Conservation (phyloP, 2,329 filamentous ascomycete species). For the Fusarium guadeloupense region DNA sequence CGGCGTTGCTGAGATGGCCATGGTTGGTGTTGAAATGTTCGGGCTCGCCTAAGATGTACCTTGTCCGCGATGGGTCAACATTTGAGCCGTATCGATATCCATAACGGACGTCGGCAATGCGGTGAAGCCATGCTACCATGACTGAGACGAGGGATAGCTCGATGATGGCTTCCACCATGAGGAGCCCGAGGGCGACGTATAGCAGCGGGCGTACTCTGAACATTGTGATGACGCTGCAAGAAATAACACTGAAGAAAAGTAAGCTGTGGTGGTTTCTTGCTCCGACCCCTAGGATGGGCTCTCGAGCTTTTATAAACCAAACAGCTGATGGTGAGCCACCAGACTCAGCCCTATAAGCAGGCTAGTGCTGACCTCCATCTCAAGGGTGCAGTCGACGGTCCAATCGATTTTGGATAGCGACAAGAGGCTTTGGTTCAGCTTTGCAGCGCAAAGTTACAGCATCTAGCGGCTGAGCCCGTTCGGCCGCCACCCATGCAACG, state of each 20-base stretch:
- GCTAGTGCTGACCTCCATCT: slow-evolving; percentile 25
- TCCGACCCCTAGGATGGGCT: neutral
- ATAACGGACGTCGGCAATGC: too few relatives aligned
- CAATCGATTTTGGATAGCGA: neutral
- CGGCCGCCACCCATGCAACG: slow-evolving; percentile 8
- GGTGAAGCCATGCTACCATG: slow-evolving; percentile 43
- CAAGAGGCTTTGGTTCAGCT: neutral
- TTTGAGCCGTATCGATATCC: too few relatives aligned
- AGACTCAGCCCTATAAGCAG: slow-evolving; percentile 19
- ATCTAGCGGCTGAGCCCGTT: neutral
- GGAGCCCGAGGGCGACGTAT: slow-evolving; percentile 36
- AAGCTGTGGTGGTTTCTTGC: neutral
- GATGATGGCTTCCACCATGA: slow-evolving; percentile 43
- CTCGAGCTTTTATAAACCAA: slow-evolving; percentile 9
- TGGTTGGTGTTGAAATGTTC: slow-evolving; percentile 41
- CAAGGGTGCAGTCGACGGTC: neutral
- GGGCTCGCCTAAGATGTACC: slow-evolving; percentile 38
- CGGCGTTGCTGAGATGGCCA: slow-evolving; percentile 44
- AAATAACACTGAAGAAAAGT: neutral
- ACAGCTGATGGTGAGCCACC: neutral
- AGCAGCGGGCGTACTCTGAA: slow-evolving; percentile 15
- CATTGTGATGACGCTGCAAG: neutral
- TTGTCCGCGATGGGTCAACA: too few relatives aligned
- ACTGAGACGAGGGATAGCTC: slow-evolving; percentile 42
- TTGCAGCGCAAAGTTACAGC: neutral